Base-by-base conservation (phyloP, 306 rosid species). In the Glycine latifolia region DNA sequence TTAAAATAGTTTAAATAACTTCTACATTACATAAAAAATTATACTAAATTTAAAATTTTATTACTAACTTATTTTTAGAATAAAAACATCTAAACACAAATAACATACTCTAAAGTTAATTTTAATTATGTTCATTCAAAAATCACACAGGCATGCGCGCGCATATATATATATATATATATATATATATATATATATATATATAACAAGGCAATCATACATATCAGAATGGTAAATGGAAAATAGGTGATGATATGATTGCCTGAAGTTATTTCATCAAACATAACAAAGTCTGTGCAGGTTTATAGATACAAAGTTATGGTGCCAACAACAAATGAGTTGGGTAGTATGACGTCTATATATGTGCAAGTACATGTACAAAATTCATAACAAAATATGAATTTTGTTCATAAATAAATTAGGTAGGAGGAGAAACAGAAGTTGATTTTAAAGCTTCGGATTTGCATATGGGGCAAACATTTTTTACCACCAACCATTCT, bases 401-500 rank as follows among this genome's bases (percentile, higher is more conserved):
- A 76, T 75, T 71, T 44, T 79, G 83, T 79, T 74, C 77, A 82
- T 79, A 82, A 85, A 78, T 74, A 78, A 75, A 80, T 85, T 82
- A 72, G 56, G 63, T 44, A 80, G 20, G 3, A 31, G 9, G 68
- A n/a, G 58, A 39, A 4, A 4, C 1, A 78, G 55, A 68, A 37
- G 31, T 26, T 26, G 31, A 26, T 26, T 26, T 26, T 86, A 92
- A 66, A 11, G 99, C 99, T 86, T 96, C 98, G 6, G 97, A 93
- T 84, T 96, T 96, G 97, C 99, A 96, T 75, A 96, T 72, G 11
- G 99, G 98, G 81, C 99, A 96, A 17, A 89, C 97, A 60, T 96
- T 96, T 86, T 96, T 96, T 7, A 92, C 88, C 16, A 89, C 83
- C 87, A 96, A 79, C 99, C 99, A 96, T 77, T 91, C 89, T 89